Evolutionary conservation across 1,139 yeast genomes (phyloP).

Genomic region (Yamadazyma diospyri): DNA sequence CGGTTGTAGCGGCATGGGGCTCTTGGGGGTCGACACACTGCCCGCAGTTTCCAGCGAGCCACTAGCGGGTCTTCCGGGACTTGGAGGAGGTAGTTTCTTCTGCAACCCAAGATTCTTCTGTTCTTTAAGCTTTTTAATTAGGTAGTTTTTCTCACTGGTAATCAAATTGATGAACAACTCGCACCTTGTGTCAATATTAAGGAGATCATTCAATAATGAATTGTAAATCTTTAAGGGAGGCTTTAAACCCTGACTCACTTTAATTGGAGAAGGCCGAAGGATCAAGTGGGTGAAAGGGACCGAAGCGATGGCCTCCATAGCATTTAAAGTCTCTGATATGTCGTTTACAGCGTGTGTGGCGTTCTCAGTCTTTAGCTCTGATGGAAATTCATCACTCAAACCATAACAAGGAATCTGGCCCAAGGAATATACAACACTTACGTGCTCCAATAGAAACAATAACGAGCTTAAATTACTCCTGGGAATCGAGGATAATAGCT

Average conservation of each 20-base stretch:
- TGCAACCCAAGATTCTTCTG: constrained; percentile 23
- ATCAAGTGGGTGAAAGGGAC: constrained; percentile 43
- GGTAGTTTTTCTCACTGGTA: constrained; percentile 27
- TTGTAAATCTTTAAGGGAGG: constrained; percentile 36
- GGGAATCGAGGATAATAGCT: constrained; percentile 33
- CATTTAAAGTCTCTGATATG: constrained; percentile 23
- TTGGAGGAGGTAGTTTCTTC: constrained; percentile 21
- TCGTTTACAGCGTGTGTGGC: constrained; percentile 13
- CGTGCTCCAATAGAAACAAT: constrained; percentile 35
- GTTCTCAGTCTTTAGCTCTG: constrained; percentile 15
- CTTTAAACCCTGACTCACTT: constrained; percentile 37
- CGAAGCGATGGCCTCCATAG: constrained; percentile 37
- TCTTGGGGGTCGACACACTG: constrained; percentile 5
- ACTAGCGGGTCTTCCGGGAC: constrained; percentile 14
- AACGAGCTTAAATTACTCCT: constrained; percentile 42
- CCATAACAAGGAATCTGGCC: constrained; percentile 27
- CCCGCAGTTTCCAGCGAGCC: constrained; percentile 1
- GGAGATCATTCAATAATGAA: constrained; percentile 26
- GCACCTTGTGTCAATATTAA: constrained; percentile 23
- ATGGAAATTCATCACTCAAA: constrained; percentile 24
- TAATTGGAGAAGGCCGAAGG: constrained; percentile 39
- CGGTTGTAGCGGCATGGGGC: constrained; percentile 11
- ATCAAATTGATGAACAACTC: constrained; percentile 26
- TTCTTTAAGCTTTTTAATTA: constrained; percentile 30
- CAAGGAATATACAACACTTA: constrained; percentile 24